Evolutionary conservation across 352 stramenopile genomes (phyloP), one percentile per base, ranked within the genome.

Genomic region (Phytophthora meadii): DNA sequence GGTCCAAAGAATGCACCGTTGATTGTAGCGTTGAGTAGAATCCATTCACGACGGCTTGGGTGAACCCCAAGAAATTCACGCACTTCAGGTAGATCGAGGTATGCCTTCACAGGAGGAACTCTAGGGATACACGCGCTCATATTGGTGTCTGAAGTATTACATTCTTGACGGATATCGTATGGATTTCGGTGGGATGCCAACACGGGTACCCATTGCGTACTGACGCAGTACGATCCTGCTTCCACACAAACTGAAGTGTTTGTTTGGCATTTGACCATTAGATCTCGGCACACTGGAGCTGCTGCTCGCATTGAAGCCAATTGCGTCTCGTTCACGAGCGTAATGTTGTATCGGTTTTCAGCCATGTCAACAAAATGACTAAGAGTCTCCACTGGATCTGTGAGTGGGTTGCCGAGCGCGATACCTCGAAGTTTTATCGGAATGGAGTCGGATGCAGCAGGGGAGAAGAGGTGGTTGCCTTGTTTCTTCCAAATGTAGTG

Each of bases 1-100:
- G 45, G 30, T 22, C 41, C 50, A 36, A 60, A 77, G 65, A 99
- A 98, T n/a, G 83, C 84, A 42, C 75, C 54, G 63, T 97, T 96
- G 39, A 98, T 88, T 2, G 89, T 79, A 59, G 82, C 87, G 72
- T 98, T 98, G 70, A 94, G 97, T 25, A 83, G 73, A 30, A 86
- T 60, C 95, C 95, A 99, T 45, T 71, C 37, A n/a, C 45, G 40
- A n/a, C 65, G 45, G n/a, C 24, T 69, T 34, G 63, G 58, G 37
- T 76, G 53, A 8, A 80, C 72, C 11, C 62, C 68, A 28, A 87
- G 57, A 17, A 67, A 77, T 22, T 59, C 28, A 22, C 63, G 73
- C 27, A 84, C 39, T 3, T 50, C n/a, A 4, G 70, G 57, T 28
- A 56, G 68, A 68, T 98, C 95, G 9, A 90, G 37, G 49, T 84